Base-by-base conservation (phyloP, 192 early-diverging fungal species). In the Oehlia diaphana region DNA sequence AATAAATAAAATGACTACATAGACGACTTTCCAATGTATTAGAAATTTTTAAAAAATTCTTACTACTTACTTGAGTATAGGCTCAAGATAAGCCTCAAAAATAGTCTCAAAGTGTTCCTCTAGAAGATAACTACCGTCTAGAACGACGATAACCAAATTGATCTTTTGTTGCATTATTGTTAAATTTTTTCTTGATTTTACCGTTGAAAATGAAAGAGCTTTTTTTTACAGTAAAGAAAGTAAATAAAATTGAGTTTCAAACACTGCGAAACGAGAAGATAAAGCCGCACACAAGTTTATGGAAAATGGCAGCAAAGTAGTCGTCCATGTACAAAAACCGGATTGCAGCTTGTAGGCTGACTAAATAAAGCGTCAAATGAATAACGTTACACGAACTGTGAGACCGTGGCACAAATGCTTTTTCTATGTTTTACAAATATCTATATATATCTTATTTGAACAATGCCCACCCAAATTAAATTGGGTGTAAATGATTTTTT, bases 71-170 rank as follows among this genome's bases (percentile, higher is more conserved):
- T 81, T 81, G 26, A 88, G 68, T 44, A 88, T 83, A 62, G 84
- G 86, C 31, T 87, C 82, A 33, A 88, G 42, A 65, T 87, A 87
- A 23, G 71, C 79, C 44, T 84, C 76, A 75, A 82, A 82, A 31
- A 88, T 53, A 19, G 77, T 81, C 58, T 62, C 67, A 61, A 86
- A 84, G 72, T 85, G 73, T 9, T 81, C 79, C 19, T 75, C 81
- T 78, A 88, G 77, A 35, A 69, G 77, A 33, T 83, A 84, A 6
- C 86, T 82, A 21, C 84, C 84, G 74, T 88, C 87, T 61, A 88
- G 64, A n/a, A 88, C 87, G 72, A 88, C 74, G 13, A 87, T 84
- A 62, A 74, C 73, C 73, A 74, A 62, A 63, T 39, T 69, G 21
- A 21, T 37, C 35, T 69, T 69, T 37, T 69, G 67, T 37, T 21